Base-by-base conservation (phyloP, 345 rosid genomes). In the Camelina sativa region DNA sequence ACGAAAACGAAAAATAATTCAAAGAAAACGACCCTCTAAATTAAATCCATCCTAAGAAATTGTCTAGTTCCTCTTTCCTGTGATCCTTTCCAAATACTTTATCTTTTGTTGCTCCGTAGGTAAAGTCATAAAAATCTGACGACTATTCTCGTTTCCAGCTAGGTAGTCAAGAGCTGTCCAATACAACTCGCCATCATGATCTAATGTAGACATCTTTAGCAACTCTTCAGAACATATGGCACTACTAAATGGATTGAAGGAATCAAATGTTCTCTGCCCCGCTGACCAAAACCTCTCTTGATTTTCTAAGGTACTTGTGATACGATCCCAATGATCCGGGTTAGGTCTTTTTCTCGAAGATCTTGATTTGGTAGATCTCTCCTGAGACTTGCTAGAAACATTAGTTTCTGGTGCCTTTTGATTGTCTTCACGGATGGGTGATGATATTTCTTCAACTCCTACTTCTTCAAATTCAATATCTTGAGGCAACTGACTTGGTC, bases 161-260 rank as follows among this genome's bases (percentile, higher is more conserved):
- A 63, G 13, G 13, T 9, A 22, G 20, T 62, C 19, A 62, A 62
- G 35, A 62, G 66, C 19, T 4, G 52, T 25, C 67, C 35, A 46
- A 6, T 64, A 64, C 6, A 64, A 15, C 11, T 62, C 38, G 12
- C 53, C 12, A 2, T 63, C 53, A 5, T 62, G 67, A 44, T 43
- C 20, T 47, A 48, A 10, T 11, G 67, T 63, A 43, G 69, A 47
- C 25, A 65, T 10, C 11, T 65, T 65, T 34, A 47, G 6, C 23
- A 65, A 32, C 25, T 48, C 41, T 1, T 30, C 56, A 3, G 17
- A 16, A 3, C 69, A 65, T 32, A 65, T 17, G 4, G 12, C 44
- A 16, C 30, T 30, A 30, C 32, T 30, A 30, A 30, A 30, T 30
- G 32, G 32, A 5, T 30, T 30, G 32, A 30, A 30, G 32, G 32